Base-by-base conservation (phyloP, 2,329 filamentous ascomycete genomes). In the Clarireedia monteithiana region DNA sequence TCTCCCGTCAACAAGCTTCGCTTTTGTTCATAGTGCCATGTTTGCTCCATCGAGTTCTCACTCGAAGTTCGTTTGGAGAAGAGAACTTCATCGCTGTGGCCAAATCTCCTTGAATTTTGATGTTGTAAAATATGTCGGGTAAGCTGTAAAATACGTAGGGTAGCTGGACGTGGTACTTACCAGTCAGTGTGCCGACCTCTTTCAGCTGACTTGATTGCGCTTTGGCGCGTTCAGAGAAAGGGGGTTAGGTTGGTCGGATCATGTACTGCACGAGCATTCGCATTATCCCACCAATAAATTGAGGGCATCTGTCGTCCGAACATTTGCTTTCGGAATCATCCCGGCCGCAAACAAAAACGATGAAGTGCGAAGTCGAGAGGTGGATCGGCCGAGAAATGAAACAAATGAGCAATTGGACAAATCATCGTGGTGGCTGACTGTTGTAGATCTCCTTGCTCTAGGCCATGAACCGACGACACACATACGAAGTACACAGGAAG, bases 301-400 rank as follows among this genome's bases (percentile, higher is more conserved):
- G 30, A 34, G 10, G 30, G 30, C 30, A 42, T 20, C 17, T 27
- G n/a, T 17, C 10, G 15, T n/a, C 23, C 17, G 26, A 24, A 20
- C 17, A 20, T 42, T 50, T 10, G 20, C 14, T 52, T 17, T 30
- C 39, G 39, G 27, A 34, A 45, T 45, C n/a, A 45, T 45, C 27
- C 50, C 40, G 23, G 50, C 30, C n/a, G 40, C 26, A 17, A 30
- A 26, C 38, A 15, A 24, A 48, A 49, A 48, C 36, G 20, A 47
- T 39, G 36, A 26, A n/a, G 45, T 36, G 15, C 40, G 34, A 26
- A 26, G 26, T 14, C 34, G 15, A 53, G 24, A 34, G 15, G 50
- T 53, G 30, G 42, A 48, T 38, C 30, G 36, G 46, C 5, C 10
- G 17, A 42, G 36, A 54, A 54, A 49, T 54, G 45, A 54, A 48